Conservation (phyloP, 2,329 filamentous ascomycete species). For the Aspergillus udagawae region DNA sequence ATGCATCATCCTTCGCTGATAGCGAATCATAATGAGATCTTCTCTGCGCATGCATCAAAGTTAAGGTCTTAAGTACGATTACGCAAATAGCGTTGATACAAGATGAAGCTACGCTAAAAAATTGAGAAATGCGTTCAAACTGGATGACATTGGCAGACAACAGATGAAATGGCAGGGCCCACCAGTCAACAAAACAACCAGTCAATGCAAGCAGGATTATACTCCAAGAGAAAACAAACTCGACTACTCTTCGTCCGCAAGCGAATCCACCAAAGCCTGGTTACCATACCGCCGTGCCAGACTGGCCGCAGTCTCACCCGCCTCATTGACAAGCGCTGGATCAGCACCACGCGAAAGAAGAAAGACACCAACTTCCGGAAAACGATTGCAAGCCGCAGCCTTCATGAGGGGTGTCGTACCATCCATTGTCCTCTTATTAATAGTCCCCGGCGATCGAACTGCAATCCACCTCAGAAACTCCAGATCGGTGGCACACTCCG, state of each 20-base stretch:
- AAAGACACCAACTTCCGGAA: neutral
- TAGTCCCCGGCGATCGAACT: neutral
- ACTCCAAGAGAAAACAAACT: neutral
- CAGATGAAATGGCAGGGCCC: neutral
- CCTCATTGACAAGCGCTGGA: neutral
- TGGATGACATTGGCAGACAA: neutral
- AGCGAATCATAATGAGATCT: neutral
- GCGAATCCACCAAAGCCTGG: neutral
- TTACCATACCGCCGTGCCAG: neutral
- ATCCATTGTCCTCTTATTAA: neutral
- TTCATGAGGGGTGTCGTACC: neutral
- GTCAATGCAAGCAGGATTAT: neutral
- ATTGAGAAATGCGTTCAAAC: neutral
- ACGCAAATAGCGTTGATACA: neutral
- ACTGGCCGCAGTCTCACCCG: neutral
- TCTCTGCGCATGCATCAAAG: neutral
- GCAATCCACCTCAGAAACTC: neutral
- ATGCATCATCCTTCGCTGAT: neutral
- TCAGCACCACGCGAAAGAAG: neutral
- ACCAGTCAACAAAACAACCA: neutral
- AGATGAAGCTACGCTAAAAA: neutral
- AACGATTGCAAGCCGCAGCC: neutral
- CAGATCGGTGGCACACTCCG: neutral
- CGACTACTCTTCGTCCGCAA: neutral
- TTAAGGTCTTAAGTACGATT: neutral